Conservation (phyloP, 345 rosid species). For the Euphorbia peplus region DNA sequence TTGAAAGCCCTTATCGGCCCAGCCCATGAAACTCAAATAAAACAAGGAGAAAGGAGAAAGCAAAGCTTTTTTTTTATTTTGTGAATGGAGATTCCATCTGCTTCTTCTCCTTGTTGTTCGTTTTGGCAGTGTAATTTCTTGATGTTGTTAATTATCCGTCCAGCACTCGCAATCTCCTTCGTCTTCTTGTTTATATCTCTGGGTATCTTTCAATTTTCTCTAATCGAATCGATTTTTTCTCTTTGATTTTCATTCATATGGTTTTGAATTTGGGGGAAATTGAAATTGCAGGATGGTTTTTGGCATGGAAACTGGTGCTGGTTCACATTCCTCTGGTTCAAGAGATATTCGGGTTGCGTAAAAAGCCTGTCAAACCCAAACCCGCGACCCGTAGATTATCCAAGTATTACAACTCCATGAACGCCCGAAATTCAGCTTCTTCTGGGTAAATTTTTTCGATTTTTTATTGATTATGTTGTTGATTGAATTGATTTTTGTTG, state of each 20-base stretch:
- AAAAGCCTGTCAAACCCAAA: constrained; percentile 51
- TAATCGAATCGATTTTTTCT: neutral
- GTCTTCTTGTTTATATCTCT: constrained; percentile 12
- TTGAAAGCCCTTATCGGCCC: neutral
- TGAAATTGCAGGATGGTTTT: constrained; percentile 56
- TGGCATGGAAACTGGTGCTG: constrained; percentile 88
- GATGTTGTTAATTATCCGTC: constrained; percentile 14
- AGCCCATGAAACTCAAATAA: neutral
- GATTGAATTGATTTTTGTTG: neutral
- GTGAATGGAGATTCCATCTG: constrained; percentile 4
- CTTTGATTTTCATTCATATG: too few relatives aligned
- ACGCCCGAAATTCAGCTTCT: constrained; percentile 3
- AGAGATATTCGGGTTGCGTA: constrained; percentile 72
- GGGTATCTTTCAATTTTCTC: neutral
- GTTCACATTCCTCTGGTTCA: constrained; percentile 82
- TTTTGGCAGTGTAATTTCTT: constrained; percentile 13
- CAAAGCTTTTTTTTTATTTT: too few relatives aligned
- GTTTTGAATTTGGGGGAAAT: neutral
- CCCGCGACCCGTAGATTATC: constrained; percentile 46
- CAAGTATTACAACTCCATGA: constrained; percentile 39
- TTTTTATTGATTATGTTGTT: neutral
- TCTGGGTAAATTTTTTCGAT: constrained; percentile 1
- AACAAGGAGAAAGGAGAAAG: neutral
- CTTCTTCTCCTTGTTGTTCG: too few relatives aligned
- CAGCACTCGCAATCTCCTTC: constrained; percentile 13